Base-by-base conservation (phyloP, 2,329 filamentous ascomycete species). In the Apiospora hydei region DNA sequence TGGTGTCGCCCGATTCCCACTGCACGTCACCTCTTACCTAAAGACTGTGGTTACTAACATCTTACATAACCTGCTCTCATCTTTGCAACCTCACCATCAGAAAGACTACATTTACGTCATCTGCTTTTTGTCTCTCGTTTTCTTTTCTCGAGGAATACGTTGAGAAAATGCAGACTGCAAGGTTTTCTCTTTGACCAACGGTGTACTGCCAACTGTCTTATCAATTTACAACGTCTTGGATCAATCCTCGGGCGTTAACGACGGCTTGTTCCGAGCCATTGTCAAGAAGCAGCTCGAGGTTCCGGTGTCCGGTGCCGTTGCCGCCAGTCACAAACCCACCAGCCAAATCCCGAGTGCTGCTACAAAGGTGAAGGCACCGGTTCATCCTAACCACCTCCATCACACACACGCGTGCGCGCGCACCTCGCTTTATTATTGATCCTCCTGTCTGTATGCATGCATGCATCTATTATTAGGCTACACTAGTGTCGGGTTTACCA, bases 381-480 rank as follows among this genome's bases (percentile, higher is more conserved):
- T 41, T 64, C 57, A 21, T 64, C 57, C 18, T 41, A 64, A 64
- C 18, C 21, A 41, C 21, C 57, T 41, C 21, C 30, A 64, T 13
- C 53, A 41, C 57, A 64, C 34, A 61, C 53, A 61, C 57, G n/a
- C 53, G 30, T 18, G 5, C 53, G 30, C 53, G 21, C 53, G 38
- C 30, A 41, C 34, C 16, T n/a, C 30, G 18, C 30, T 13, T 13
- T 38, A 8, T 13, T 38, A 8, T 21, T 8, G 6, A 64, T 30
- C 6, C 30, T 38, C 30, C 38, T 34, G 34, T 14, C n/a, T 64
- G 34, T n/a, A 64, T n/a, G 18, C 57, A 41, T 64, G 57, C 57
- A 41, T 64, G 57, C 57, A 41, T n/a, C 30, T 64, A 64, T 64
- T 64, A 41, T 64, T 41, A 64, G 57, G 57, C 34, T 13, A 41